Evolutionary conservation across 1,284 basidiomycete species (phyloP).

Genomic region (Clitocybe nebularis): DNA sequence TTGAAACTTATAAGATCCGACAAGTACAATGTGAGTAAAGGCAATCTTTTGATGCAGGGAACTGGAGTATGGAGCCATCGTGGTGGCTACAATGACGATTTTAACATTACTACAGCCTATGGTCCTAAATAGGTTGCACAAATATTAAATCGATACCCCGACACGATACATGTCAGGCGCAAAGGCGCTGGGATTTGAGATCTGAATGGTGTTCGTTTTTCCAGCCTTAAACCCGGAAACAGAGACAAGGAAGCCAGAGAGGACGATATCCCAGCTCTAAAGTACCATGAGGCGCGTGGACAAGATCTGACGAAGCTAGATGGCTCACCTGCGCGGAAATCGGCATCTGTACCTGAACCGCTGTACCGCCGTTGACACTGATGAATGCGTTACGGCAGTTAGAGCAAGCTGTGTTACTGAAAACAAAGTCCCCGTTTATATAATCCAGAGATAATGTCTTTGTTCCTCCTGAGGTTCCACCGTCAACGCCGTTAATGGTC

Average conservation of each 20-base stretch:
- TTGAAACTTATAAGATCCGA: slow-evolving; percentile 9
- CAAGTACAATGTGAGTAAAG: slow-evolving; percentile 5
- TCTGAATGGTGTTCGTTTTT: slow-evolving; percentile 37
- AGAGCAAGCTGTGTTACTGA: slow-evolving; percentile 40
- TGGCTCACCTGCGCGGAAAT: slow-evolving; percentile 41
- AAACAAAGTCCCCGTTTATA: slow-evolving; percentile 42
- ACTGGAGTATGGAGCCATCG: slow-evolving; percentile 2
- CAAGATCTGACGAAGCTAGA: slow-evolving; percentile 1
- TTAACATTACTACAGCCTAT: too few relatives aligned
- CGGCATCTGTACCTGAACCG: slow-evolving; percentile 42
- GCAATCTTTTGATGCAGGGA: slow-evolving; percentile 9
- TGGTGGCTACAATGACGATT: too few relatives aligned
- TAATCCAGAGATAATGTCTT: slow-evolving; percentile 44
- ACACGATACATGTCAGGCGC: slow-evolving; percentile 40
- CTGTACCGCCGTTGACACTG: slow-evolving; percentile 41
- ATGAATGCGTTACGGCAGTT: slow-evolving; percentile 44
- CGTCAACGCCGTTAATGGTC: slow-evolving; percentile 39
- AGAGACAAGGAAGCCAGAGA: slow-evolving; percentile 36
- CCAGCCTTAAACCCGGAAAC: slow-evolving; percentile 39
- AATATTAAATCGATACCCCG: slow-evolving; percentile 28
- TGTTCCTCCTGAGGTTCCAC: slow-evolving; percentile 36
- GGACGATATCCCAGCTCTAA: slow-evolving; percentile 42
- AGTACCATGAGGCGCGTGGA: slow-evolving; percentile 6
- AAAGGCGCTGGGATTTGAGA: slow-evolving; percentile 37
- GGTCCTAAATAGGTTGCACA: not conserved